These are phyloP conservation scores for Astrocystis sublimbata DNA, from an alignment of 495 filamentous ascomycete genomes.

Conservation along the genomic window DNA sequence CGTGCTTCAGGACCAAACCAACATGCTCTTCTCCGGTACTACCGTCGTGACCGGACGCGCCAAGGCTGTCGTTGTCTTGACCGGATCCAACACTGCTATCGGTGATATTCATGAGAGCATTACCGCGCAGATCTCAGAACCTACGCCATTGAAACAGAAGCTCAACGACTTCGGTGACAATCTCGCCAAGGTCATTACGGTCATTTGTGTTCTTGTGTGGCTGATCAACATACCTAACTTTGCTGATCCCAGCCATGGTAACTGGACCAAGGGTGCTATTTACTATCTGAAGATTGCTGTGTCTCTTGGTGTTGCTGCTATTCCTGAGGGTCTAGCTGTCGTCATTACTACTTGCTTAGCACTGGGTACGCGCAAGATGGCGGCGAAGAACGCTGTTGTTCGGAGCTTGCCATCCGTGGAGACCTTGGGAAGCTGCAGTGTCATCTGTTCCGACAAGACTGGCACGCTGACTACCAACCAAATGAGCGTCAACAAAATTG, in stretches of 20 bases:
- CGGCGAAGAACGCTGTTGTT: constrained; percentile 95
- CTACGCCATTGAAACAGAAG: constrained; percentile 97
- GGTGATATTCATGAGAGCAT: constrained; percentile 99
- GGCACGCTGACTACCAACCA: constrained; percentile 98
- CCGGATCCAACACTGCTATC: constrained; percentile 89
- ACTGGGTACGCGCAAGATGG: constrained; percentile 96
- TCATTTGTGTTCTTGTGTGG: constrained; percentile 96
- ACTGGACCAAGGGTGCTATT: constrained; percentile 96
- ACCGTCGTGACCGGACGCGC: constrained; percentile 95
- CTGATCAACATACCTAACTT: constrained; percentile 98
- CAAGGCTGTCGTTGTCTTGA: constrained; percentile 87
- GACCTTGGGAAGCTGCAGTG: constrained; percentile 97
- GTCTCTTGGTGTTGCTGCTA: constrained; percentile 95
- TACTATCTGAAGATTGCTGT: constrained; percentile 99
- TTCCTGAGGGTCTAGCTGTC: constrained; percentile 94
- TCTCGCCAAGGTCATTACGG: constrained; percentile 95
- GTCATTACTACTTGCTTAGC: constrained; percentile 98
- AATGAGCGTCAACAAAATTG: constrained; percentile 96
- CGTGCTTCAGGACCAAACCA: constrained; percentile 96
- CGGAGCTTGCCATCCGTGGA: constrained; percentile 95
- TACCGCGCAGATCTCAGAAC: constrained; percentile 94
- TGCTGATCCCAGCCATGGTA: constrained; percentile 87
- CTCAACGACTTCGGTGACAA: constrained; percentile 97
- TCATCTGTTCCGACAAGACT: constrained; percentile 99
- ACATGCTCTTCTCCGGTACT: constrained; percentile 98